Percentiles rank a stretch among this genome's conserved stretches.
phyloP scores from a whole-genome alignment of 495 filamentous ascomycete genomes.

The Trichocladium uniseriatum region DNA sequence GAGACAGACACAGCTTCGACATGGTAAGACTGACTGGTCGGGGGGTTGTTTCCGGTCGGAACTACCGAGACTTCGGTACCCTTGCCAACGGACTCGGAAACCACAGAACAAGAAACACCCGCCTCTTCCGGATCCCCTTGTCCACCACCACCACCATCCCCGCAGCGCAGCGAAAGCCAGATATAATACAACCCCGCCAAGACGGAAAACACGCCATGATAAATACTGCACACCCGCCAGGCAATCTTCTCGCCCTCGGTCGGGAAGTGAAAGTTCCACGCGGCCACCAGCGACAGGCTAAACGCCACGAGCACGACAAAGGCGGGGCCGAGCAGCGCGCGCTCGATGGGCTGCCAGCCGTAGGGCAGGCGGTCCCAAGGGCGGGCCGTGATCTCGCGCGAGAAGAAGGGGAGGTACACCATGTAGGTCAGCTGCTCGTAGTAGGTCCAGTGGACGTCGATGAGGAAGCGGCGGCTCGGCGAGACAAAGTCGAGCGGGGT shows the following conservation, averaged over 20 bases:
- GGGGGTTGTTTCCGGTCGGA: too few species aligned
- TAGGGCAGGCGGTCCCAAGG: conserved; percentile 11
- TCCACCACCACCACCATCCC: too few species aligned
- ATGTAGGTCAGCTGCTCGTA: conserved; percentile 3
- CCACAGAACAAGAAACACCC: too few species aligned
- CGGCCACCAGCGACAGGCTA: conserved; percentile 5
- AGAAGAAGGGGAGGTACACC: background rate
- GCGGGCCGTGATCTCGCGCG: background rate
- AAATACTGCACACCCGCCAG: conserved; percentile 6
- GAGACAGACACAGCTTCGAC: too few species aligned
- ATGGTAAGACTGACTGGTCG: too few species aligned
- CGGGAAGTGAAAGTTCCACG: conserved; percentile 17
- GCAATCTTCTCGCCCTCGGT: conserved; percentile 1
- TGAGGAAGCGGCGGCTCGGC: background rate
- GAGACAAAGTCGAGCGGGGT: conserved; percentile 13
- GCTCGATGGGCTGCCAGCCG: conserved; percentile 1
- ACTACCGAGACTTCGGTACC: too few species aligned
- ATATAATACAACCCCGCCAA: background rate
- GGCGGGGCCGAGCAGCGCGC: background rate
- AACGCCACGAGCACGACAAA: conserved; percentile 1
- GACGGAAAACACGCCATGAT: background rate
- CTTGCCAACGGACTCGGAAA: too few species aligned
- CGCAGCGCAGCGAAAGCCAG: background rate
- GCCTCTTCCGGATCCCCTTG: too few species aligned
- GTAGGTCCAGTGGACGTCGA: conserved; percentile 9